Evolutionary conservation across 495 filamentous ascomycete species (phyloP).

Genomic region (Penicillium manginii): DNA sequence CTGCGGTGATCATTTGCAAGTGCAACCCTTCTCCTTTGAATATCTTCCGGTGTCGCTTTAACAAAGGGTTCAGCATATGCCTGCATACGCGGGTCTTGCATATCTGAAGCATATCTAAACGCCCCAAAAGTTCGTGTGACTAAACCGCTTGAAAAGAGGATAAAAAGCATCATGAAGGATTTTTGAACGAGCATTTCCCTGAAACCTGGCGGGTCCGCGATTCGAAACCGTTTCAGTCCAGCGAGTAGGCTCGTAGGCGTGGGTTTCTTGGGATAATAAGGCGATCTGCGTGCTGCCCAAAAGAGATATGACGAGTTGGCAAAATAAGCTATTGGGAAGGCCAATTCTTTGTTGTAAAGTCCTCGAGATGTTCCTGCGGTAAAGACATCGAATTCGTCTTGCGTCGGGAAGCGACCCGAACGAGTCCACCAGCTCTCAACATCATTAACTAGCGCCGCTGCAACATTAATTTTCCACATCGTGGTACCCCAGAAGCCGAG

Average conservation of each 20-base stretch:
- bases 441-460: constrained; percentile 9
- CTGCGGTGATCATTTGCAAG: constrained; percentile 15
- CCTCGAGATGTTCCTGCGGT: constrained; percentile 23
- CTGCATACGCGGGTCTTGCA: constrained; percentile 34
- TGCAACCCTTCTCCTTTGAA: constrained; percentile 28
- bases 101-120: too few relatives aligned
- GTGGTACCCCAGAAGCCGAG: constrained; percentile 33
- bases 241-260: constrained; percentile 5
- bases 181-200: background rate
- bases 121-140: background rate
- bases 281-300: constrained; percentile 8
- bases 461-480: constrained; percentile 23
- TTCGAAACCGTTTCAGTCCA: background rate
- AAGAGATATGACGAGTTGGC: constrained; percentile 15
- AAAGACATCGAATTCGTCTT: constrained; percentile 43
- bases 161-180: constrained; percentile 30
- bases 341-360: constrained; percentile 27
- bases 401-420: constrained; percentile 32
- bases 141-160: background rate
- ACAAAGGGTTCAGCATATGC: constrained; percentile 25
- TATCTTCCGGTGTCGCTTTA: constrained; percentile 24
- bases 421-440: constrained; percentile 25
- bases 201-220: background rate
- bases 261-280: constrained; percentile 14
- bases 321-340: constrained; percentile 22